Base-by-base conservation (phyloP, 805 yeast species). In the Candida boidinii region DNA sequence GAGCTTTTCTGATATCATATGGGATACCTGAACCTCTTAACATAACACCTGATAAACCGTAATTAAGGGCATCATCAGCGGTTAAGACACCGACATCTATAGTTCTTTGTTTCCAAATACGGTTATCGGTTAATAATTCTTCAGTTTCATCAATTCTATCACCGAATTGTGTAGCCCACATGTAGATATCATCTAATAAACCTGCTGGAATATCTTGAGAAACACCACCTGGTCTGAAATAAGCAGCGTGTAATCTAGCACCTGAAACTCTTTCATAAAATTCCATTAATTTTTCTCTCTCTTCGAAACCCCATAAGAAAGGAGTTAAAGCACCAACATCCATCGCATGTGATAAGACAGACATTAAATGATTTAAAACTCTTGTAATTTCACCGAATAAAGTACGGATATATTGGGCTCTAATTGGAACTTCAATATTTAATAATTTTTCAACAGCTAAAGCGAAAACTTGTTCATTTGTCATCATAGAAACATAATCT, bases 101-200 rank as follows among this genome's bases (percentile, higher is more conserved):
- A 17, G 94, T 82, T 67, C 95, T 78, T 55, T 79, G 81, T 62
- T 79, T 80, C 95, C 95, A 85, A 59, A 85, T 85, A 64, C 95
- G 79, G 63, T 85, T 85, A 54, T 83, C 94, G 30, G 95, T 83
- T 43, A 80, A 70, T 63, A 85, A 70, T 62, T 85, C 95, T 64
- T 85, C 95, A 42, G 82, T 78, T 61, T 85, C 95, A 58, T 85
- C 95, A 45, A 85, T 62, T 65, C 95, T 76, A 64, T 85, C 95
- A 54, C 94, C 95, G 47, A 85, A 85, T 66, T 85, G 95, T 17
- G 95, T 85, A 36, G 94, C 94, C 95, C 95, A 85, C 90, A 84
- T 84, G 61, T 82, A 85, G 44, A 85, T 85, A 56, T 85, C 95
- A 58, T 85, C 95, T 48, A 85, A 70, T 51, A 85, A 58, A 33